Base-by-base conservation (phyloP, 768 basidiomycete genomes). In the Agrocybe praecox region DNA sequence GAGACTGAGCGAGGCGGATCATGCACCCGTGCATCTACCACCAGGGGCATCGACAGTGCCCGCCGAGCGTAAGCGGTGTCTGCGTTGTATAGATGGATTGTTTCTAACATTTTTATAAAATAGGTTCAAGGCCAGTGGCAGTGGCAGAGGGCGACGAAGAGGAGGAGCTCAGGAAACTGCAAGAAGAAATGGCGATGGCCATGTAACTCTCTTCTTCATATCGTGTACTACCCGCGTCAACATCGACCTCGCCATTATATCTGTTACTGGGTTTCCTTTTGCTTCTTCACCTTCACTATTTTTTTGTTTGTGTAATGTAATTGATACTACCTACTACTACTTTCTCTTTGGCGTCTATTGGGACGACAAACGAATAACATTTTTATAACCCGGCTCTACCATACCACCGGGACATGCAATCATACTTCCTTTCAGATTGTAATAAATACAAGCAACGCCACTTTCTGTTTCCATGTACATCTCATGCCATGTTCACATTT, bases 91-190 rank as follows among this genome's bases (percentile, higher is more conserved):
- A n/a, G n/a, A n/a, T n/a, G n/a, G n/a, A n/a, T n/a, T n/a, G n/a
- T n/a, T 44, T 52, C 7, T 44, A n/a, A 24, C 34, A 9, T 58
- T 51, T 34, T 55, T 48, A 48, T 60, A 43, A n/a, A n/a, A n/a
- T 66, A 66, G 66, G 66, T 56, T 34, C 64, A 62, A 68, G 65
- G 58, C 66, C 71, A 75, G 70, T 78, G 60, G 69, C 69, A 57
- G 70, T 70, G 64, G 80, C 55, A 40, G 94, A 95, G 69, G 92
- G 93, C 72, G 94, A 96, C 78, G 96, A 98, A 71, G 96, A 93
- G 61, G 87, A 83, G 44, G 88, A 96, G 73, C 85, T 98, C 69
- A 84, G 82, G 72, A 87, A 92, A 70, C 78, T 98, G 62, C 96
- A 97, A 76, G 95, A 93, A 19, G 84, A 83, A 42, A 75, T 96